Evolutionary conservation across 2,329 filamentous ascomycete species (phyloP), one percentile per base, ranked within the genome.

Genomic region (Colletotrichum lindemuthianum): DNA sequence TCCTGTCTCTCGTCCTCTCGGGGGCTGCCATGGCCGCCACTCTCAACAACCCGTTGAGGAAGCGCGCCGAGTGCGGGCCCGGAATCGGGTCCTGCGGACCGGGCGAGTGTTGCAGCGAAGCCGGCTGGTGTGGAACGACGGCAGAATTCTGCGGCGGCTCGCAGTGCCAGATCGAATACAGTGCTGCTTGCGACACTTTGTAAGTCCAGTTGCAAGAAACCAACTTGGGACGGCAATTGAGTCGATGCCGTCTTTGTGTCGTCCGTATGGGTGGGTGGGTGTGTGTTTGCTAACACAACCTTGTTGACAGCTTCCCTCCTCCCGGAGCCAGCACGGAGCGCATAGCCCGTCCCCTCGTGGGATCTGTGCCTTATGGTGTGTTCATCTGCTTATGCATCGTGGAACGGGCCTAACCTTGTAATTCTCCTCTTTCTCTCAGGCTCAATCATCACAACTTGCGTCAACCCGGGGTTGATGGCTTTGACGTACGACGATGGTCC

Each of bases 401-500:
- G 24, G 15, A 57, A 65, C 16, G 45, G 33, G 13, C 45, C 70
- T 75, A 59, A 73, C 68, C 51, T 59, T 34, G 24, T 53, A 15
- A 9, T 45, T 24, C 24, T 24, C 24, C 24, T 24, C 24, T 24
- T 24, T 24, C 24, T 24, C 39, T 10, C 11, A 78, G 76, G 76
- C 40, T 70, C 67, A 40, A 63, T 70, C 59, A 76, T 80, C 66
- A 81, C 72, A 1, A 73, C 72, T 57, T 81, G 78, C 67, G 73
- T 69, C 4, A 63, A 63, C 11, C 74, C 75, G 1, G 77, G 76
- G n/a, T 71, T 72, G 60, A 71, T 81, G 45, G 81, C 82, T 4
- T 70, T 84, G 39, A 83, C 81, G 1, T 82, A 80, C 68, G 82
- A 84, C 65, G 82, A 84, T 54, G 81, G 81, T 0, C 82, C 82